These are phyloP conservation scores for Fusarium mexicanum DNA, from an alignment of 2,329 filamentous ascomycete species.

Conservation along the genomic window DNA sequence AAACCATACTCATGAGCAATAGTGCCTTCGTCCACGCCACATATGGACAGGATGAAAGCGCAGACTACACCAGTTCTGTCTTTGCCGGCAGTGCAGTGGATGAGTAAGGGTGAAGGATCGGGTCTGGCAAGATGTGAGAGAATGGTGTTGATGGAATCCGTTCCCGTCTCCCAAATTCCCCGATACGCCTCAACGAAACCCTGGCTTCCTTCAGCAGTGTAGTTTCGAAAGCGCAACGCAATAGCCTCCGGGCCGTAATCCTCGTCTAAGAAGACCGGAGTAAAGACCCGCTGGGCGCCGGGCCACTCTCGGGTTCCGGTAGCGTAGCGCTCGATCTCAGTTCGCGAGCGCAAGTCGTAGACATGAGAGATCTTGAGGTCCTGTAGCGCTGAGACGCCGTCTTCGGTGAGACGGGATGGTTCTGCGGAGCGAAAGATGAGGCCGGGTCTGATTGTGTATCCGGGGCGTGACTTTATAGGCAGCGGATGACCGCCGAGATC, in stretches of 20 bases:
- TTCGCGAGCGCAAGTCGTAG: slow-evolving; percentile 74
- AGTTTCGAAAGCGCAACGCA: slow-evolving; percentile 68
- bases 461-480: slow-evolving; percentile 57
- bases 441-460: slow-evolving; percentile 63
- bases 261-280: slow-evolving; percentile 70
- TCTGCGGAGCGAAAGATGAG: slow-evolving; percentile 77
- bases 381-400: slow-evolving; percentile 62
- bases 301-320: slow-evolving; percentile 43
- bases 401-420: slow-evolving; percentile 64
- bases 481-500: slow-evolving; percentile 71
- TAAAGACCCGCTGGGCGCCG: slow-evolving; percentile 63
- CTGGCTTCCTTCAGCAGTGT: slow-evolving; percentile 62
- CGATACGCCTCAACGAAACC: slow-evolving; percentile 73
- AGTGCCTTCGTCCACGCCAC: slow-evolving; percentile 65
- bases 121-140: slow-evolving; percentile 64
- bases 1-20: slow-evolving; percentile 76
- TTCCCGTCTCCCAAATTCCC: slow-evolving; percentile 66
- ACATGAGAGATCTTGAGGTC: slow-evolving; percentile 69
- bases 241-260: slow-evolving; percentile 72
- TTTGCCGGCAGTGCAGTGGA: slow-evolving; percentile 82
- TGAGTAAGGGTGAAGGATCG: slow-evolving; percentile 61
- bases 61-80: slow-evolving; percentile 78
- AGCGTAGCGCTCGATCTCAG: slow-evolving; percentile 63
- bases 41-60: slow-evolving; percentile 71
- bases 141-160: slow-evolving; percentile 60